A percentile compares a stretch with the other conserved stretches of the same genome.
phyloP scores from a whole-genome alignment of 1,139 yeast species.

The Pichia sp. region DNA sequence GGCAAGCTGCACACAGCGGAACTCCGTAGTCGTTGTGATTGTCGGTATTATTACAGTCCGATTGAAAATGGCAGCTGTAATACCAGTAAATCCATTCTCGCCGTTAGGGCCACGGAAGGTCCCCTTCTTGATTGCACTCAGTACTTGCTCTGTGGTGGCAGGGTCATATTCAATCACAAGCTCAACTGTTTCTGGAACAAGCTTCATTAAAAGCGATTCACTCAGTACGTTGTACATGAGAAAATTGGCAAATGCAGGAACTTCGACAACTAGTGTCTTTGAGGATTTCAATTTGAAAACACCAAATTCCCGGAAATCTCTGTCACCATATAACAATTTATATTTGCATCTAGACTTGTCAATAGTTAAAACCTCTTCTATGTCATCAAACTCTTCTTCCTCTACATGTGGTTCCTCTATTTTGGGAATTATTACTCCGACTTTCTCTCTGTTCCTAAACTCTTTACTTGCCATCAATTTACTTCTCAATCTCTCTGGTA shows the following conservation, averaged over 20 bases:
- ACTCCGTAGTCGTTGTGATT: background rate
- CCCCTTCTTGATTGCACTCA: background rate
- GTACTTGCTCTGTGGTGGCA: background rate
- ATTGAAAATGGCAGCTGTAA: constrained; percentile 4
- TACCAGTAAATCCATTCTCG: constrained; percentile 4
- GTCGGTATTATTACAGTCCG: background rate
- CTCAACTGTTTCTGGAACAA: constrained; percentile 2
- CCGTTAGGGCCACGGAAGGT: background rate
- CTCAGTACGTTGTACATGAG: constrained; percentile 6
- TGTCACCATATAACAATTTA: constrained; percentile 26
- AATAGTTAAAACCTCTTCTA: constrained; percentile 43
- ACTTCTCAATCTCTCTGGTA: constrained; percentile 8
- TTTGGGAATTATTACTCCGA: constrained; percentile 4
- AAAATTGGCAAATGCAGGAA: constrained; percentile 12
- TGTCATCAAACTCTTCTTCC: constrained; percentile 41
- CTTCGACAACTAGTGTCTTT: constrained; percentile 13
- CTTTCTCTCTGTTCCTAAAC: constrained; percentile 5
- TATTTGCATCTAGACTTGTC: constrained; percentile 3
- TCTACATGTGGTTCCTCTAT: constrained; percentile 6
- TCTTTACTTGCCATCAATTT: constrained; percentile 1
- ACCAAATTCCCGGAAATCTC: constrained; percentile 18
- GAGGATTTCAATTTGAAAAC: constrained; percentile 20
- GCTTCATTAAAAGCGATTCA: background rate
- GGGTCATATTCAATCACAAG: constrained; percentile 4
- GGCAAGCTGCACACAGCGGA: constrained; percentile 2